phyloP scores from a whole-genome alignment of 2,329 filamentous ascomycete species.

The Fusarium pseudocircinatum region DNA sequence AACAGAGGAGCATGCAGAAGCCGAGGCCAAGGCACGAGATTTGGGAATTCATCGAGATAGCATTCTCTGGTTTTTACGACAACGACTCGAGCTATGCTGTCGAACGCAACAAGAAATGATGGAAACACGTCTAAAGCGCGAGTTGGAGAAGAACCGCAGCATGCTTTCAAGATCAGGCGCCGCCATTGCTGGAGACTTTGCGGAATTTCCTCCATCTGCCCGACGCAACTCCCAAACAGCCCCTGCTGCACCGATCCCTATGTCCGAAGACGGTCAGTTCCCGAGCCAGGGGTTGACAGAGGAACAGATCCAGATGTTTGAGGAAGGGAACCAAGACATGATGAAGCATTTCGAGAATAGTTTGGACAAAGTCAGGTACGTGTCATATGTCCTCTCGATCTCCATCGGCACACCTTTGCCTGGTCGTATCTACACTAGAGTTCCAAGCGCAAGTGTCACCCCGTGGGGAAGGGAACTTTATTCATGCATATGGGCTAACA shows the following conservation, averaged over 20 bases:
- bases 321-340: slow-evolving; percentile 91
- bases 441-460: slow-evolving; percentile 4
- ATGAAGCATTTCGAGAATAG: slow-evolving; percentile 92
- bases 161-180: slow-evolving; percentile 74
- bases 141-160: slow-evolving; percentile 90
- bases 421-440: slow-evolving; percentile 4
- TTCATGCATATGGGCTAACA: slow-evolving; percentile 25
- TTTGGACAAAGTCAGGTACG: slow-evolving; percentile 92
- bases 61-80: slow-evolving; percentile 83
- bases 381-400: slow-evolving; percentile 36
- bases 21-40: slow-evolving; percentile 75
- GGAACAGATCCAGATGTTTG: slow-evolving; percentile 93
- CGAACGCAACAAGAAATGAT: slow-evolving; percentile 90
- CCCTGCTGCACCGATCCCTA: slow-evolving; percentile 28
- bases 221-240: slow-evolving; percentile 31
- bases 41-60: slow-evolving; percentile 79
- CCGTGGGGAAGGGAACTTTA: background rate
- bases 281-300: slow-evolving; percentile 70
- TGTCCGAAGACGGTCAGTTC: slow-evolving; percentile 32
- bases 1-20: slow-evolving; percentile 72
- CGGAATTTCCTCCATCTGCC: slow-evolving; percentile 43
- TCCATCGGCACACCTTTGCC: slow-evolving; percentile 5
- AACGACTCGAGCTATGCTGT: slow-evolving; percentile 79
- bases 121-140: slow-evolving; percentile 83
- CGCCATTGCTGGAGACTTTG: slow-evolving; percentile 47